Base-by-base conservation (phyloP, 176 grass and related monocot species). In the Musa schizocarpa region DNA sequence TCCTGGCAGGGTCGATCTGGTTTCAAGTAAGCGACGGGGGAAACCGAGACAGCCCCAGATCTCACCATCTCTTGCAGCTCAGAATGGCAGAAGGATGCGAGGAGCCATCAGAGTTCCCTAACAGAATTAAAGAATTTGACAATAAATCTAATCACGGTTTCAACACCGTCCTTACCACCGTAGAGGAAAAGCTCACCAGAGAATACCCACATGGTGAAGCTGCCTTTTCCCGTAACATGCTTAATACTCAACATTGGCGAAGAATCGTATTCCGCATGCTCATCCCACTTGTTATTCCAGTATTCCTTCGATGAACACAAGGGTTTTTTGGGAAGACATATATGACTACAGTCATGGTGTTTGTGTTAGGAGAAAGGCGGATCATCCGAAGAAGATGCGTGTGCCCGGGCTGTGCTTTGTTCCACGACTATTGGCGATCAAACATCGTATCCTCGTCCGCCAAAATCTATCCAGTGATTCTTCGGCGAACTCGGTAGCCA, bases 281-380 rank as follows among this genome's bases (percentile, higher is more conserved):
- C 23, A 54, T 90, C 88, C 78, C 78, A 90, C 81, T n/a, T n/a
- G n/a, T n/a, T n/a, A n/a, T n/a, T n/a, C 88, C 88, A 90, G 76
- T 84, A 90, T 26, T 84, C 75, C 88, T 86, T 13, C 21, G n/a
- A 53, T 74, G 29, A 43, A 50, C 2, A 56, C 58, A 77, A 49
- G 69, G 62, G 16, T 16, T 17, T 16, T 17, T 13, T 57, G 5
- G 13, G 11, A 13, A 57, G 16, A 57, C 16, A 57, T 64, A 63
- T 74, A 77, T 74, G 75, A 53, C 11, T 73, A 82, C 74, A 34
- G 27, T 9, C 79, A 27, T 66, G 17, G 49, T 64, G 34, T 23
- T 0, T 50, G 17, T 21, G 34, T 27, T n/a, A 12, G 72, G 63
- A 74, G 70, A 43, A 43, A 79, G 84, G 84, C 53, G 84, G 64